phyloP scores from a whole-genome alignment of 1,139 yeast species.

The Pichia sp. region DNA sequence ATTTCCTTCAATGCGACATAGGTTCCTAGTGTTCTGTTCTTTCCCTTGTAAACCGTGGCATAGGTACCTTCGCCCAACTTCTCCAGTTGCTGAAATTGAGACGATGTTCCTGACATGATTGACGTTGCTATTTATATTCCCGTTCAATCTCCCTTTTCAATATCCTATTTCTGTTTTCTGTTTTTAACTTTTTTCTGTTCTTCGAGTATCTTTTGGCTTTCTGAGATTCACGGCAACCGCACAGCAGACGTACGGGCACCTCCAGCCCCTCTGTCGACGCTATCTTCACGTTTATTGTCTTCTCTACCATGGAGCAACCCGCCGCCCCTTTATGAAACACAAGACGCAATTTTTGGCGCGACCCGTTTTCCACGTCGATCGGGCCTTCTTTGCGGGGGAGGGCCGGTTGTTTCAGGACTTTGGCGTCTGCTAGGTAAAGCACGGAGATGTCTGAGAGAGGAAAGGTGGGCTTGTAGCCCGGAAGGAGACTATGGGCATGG shows the following conservation, averaged over 20 bases:
- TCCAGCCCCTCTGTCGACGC: neutral
- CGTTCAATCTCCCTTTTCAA: neutral
- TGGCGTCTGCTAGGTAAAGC: neutral
- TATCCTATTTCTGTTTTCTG: neutral
- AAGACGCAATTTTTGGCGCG: neutral
- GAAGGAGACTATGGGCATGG: neutral
- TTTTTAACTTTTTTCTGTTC: neutral
- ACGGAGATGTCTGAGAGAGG: neutral
- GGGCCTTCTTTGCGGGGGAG: neutral
- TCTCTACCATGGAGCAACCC: neutral
- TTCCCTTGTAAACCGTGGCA: slow-evolving; percentile 96
- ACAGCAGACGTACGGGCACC: too few relatives aligned
- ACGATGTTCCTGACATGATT: slow-evolving; percentile 31
- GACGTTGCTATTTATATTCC: neutral
- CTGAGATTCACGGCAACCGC: neutral
- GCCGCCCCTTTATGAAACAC: slow-evolving; percentile 1
- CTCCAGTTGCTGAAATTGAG: slow-evolving; percentile 52
- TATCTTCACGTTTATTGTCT: neutral
- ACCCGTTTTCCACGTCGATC: neutral
- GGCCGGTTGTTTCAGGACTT: neutral
- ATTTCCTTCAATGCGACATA: slow-evolving; percentile 93
- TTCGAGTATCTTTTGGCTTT: neutral
- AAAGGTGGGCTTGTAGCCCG: neutral
- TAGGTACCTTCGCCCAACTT: slow-evolving; percentile 97
- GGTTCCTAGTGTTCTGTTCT: slow-evolving; percentile 87